phyloP scores from a whole-genome alignment of 176 grass and related monocot species.

The Hyparrhenia diplandra region DNA sequence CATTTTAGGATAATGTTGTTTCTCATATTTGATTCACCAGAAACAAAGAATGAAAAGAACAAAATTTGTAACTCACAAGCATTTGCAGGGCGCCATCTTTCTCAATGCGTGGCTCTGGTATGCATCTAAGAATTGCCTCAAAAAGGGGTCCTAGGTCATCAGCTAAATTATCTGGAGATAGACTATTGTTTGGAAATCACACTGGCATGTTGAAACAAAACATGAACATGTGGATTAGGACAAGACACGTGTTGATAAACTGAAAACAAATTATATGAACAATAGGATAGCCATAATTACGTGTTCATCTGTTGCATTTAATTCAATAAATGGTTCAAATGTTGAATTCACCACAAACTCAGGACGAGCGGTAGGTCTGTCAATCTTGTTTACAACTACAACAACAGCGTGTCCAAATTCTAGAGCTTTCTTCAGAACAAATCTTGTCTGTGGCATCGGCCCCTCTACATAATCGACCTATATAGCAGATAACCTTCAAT shows the following conservation, averaged over 20 bases:
- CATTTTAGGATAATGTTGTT: neutral
- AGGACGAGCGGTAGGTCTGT: constrained; percentile 81
- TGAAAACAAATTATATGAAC: constrained; percentile 11
- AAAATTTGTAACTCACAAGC: constrained; percentile 68
- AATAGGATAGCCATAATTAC: neutral
- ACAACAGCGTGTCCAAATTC: constrained; percentile 98
- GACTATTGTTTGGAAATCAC: constrained; percentile 95
- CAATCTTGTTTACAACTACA: constrained; percentile 97
- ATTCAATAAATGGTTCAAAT: constrained; percentile 97
- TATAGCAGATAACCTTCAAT: constrained; percentile 25
- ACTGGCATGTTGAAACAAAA: constrained; percentile 45
- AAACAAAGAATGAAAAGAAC: neutral
- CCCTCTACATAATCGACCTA: constrained; percentile 99
- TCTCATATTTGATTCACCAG: neutral
- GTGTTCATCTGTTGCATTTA: constrained; percentile 98
- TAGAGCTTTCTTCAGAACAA: constrained; percentile 97
- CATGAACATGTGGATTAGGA: constrained; percentile 21
- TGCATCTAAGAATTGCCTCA: constrained; percentile 96
- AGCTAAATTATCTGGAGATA: constrained; percentile 73
- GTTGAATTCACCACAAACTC: constrained; percentile 97
- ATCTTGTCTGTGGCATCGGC: constrained; percentile 99
- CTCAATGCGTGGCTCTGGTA: constrained; percentile 90
- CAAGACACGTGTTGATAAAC: neutral
- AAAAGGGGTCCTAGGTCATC: constrained; percentile 97
- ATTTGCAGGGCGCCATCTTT: constrained; percentile 88